Evolutionary conservation across 148 eudicot genomes (phyloP), one percentile per base, ranked within the genome.

Genomic region (Rhododendron ovatum): DNA sequence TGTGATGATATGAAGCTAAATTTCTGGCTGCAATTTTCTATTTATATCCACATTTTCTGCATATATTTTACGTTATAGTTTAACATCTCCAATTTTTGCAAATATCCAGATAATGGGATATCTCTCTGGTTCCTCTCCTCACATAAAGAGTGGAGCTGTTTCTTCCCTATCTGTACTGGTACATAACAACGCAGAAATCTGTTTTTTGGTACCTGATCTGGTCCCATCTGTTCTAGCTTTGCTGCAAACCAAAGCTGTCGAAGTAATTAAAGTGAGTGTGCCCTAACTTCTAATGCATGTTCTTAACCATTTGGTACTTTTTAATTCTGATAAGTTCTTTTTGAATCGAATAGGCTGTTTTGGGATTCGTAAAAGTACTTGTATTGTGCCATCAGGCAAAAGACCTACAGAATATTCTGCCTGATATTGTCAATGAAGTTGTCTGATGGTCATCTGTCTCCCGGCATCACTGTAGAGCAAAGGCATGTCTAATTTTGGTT

Each of bases 391-490:
- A 92, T 88, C 85, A 93, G 88, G 83, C 92, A 78, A 86, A 89
- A 37, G 93, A 95, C 88, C 87, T 97, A 92, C 94, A 93, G 80
- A 89, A 88, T 86, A 87, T 91, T 86, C 90, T 94, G 59, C 88
- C 98, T 26, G 91, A 87, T 81, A 91, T 94, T 84, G 71, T 93
- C 55, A 93, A 89, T 81, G 95, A 93, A 83, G 82, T 94, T 86
- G 88, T 95, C 82, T 93, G 94, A 33, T 97, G 98, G 99, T 97
- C 99, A 83, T 89, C 94, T 59, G 90, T 94, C 57, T 95, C 99
- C 47, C 93, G 96, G 83, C 92, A 95, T 91, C 98, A 96, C 91
- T 97, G 95, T 81, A 93, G 94, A 91, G 85, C 92, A 86, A 97
- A 97, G 94, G 99, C 82, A 84, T 71, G 90, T 53, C 81, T 22